Base-by-base conservation (phyloP, 192 early-diverging fungal genomes). In the Gryganskiella cystojenkinii region DNA sequence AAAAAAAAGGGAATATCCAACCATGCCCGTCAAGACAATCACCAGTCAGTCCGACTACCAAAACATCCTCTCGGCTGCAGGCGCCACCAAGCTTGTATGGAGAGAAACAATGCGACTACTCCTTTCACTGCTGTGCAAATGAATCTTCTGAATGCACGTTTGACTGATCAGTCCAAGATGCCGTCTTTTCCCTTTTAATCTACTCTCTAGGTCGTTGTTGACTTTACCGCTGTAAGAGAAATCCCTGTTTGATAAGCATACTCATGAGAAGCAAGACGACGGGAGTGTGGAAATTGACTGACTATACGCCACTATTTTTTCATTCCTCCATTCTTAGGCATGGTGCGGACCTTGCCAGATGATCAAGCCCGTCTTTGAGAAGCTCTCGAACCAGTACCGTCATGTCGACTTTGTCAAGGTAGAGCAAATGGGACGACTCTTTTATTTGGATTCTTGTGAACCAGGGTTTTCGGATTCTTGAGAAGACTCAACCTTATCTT, bases 351-450 rank as follows among this genome's bases (percentile, higher is more conserved):
- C 84, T 31, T 88, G 86, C 61, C 81, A 80, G 65, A 72, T 56
- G 43, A 87, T 90, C 66, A 81, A 83, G 46, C 87, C 89, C 45
- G 70, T 84, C 25, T 86, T 78, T 55, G 67, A 84, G 24, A 70
- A 84, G 56, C 67, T 90, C 10, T 81, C 85, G 10, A 61, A 72
- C 30, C 69, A 73, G 45, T 87, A 84, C 47, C 79, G 71, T 24
- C 79, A 87, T 59, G 86, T 85, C 14, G 61, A 61, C 37, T 86
- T 87, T 80, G 66, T 84, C 58, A 86, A 88, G 75, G 82, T 86
- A 81, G 33, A 37, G n/a, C 34, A 25, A 61, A 35, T 45, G 19
- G 17, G n/a, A n/a, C 20, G 1, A 0, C 49, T 50, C n/a, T 56
- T 45, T 34, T 8, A 31, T n/a, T 28, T 27, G 1, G 34, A 35